Conservation (phyloP, 345 rosid genomes). For the Eucalyptus sp. region DNA sequence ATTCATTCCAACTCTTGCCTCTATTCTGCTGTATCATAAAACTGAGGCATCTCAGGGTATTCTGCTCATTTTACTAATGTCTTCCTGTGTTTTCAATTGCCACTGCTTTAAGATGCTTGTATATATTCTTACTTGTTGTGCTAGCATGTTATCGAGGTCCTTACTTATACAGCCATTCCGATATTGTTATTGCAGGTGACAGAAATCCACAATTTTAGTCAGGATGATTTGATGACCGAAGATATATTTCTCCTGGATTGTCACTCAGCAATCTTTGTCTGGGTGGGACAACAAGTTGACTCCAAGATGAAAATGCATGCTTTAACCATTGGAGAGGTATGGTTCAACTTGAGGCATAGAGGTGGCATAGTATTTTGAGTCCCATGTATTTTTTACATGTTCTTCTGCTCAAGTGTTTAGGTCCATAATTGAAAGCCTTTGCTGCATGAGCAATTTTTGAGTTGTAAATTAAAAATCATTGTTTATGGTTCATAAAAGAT, state of each 20-base stretch:
- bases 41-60: background rate
- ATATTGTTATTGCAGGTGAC: constrained; percentile 38
- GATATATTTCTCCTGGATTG: constrained; percentile 86
- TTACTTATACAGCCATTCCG: background rate
- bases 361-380: background rate
- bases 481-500: background rate
- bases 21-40: background rate
- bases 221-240: constrained; percentile 97
- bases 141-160: background rate
- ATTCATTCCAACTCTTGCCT: background rate
- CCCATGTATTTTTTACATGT: background rate
- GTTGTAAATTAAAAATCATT: background rate
- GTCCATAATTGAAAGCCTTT: background rate
- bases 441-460: background rate
- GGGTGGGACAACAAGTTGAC: constrained; percentile 95
- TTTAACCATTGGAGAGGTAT: constrained; percentile 81
- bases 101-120: background rate
- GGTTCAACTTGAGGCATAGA: background rate
- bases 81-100: background rate
- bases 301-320: constrained; percentile 55
- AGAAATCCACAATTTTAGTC: constrained; percentile 76
- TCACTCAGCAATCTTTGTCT: constrained; percentile 75
- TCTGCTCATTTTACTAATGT: background rate
- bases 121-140: background rate
- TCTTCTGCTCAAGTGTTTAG: background rate